Percentiles rank a stretch among this genome's conserved stretches.
These are phyloP conservation scores for Alternaria gansuensis DNA, from an alignment of 2,329 filamentous ascomycete genomes.

Conservation along the genomic window DNA sequence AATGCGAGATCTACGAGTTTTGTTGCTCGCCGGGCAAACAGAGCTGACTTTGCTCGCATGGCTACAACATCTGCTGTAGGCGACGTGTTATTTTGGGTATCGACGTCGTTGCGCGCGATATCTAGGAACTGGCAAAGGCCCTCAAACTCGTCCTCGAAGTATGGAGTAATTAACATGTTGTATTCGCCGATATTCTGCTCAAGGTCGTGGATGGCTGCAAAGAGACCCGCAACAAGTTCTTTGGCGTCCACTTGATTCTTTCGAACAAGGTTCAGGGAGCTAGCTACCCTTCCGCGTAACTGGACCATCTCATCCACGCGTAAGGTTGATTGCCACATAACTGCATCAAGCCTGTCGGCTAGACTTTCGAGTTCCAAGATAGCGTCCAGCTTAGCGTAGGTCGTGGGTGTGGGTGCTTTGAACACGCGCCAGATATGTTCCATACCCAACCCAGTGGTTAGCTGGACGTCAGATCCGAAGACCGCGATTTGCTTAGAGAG, in stretches of 20 bases:
- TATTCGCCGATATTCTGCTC: slow-evolving; percentile 43
- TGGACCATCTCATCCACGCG: slow-evolving; percentile 49
- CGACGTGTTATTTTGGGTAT: slow-evolving; percentile 13
- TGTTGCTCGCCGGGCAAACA: slow-evolving; percentile 51
- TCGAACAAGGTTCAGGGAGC: slow-evolving; percentile 46
- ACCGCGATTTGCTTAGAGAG: slow-evolving; percentile 41
- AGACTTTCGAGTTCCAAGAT: slow-evolving; percentile 57
- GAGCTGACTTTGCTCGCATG: slow-evolving; percentile 39
- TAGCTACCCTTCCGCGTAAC: slow-evolving; percentile 47
- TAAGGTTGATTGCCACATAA: slow-evolving; percentile 50
- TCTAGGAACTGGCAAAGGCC: slow-evolving; percentile 52
- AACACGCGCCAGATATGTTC: slow-evolving; percentile 78
- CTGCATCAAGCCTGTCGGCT: slow-evolving; percentile 57
- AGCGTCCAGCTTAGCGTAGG: slow-evolving; percentile 49
- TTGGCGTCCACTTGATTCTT: slow-evolving; percentile 41
- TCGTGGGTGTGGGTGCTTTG: slow-evolving; percentile 65
- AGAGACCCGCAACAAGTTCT: slow-evolving; percentile 43
- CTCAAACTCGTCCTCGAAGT: slow-evolving; percentile 52
- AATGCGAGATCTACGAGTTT: slow-evolving; percentile 28
- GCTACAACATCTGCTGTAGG: slow-evolving; percentile 26
- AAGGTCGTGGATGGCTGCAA: slow-evolving; percentile 41
- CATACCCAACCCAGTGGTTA: slow-evolving; percentile 81
- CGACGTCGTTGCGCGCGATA: slow-evolving; percentile 29
- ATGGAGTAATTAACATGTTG: slow-evolving; percentile 39
- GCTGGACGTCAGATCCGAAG: slow-evolving; percentile 75